Conservation (phyloP, 176 grass and related monocot genomes). For the Aegilops longissima region DNA sequence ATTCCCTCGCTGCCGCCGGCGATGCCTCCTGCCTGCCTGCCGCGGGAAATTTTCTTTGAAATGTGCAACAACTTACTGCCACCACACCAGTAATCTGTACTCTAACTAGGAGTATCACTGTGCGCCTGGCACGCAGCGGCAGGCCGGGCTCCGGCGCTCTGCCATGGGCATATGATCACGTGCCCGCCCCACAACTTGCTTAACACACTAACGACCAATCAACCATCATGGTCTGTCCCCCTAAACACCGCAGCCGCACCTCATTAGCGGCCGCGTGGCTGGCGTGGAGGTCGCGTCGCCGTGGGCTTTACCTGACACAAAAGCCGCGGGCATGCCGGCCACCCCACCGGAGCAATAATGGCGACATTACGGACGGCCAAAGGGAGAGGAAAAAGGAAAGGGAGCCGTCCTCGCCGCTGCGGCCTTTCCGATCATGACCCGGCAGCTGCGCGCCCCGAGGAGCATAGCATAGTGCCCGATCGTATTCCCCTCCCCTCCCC, state of each 20-base stretch:
- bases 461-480: not conserved
- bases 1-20: constrained; percentile 35
- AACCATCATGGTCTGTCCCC: constrained; percentile 25
- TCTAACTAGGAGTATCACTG: not conserved
- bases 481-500: not conserved
- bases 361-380: constrained; percentile 47
- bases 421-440: constrained; percentile 40
- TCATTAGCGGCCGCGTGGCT: constrained; percentile 26
- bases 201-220: not conserved
- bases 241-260: not conserved
- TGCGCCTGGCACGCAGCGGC: constrained; percentile 7
- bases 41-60: constrained; percentile 48
- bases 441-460: constrained; percentile 37
- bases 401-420: not conserved
- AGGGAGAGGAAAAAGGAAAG: not conserved
- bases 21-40: not conserved
- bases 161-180: constrained; percentile 19
- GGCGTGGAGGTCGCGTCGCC: constrained; percentile 27
- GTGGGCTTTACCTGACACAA: constrained; percentile 47
- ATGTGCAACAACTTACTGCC: not conserved
- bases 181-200: not conserved
- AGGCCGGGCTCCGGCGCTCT: not conserved
- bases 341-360: constrained; percentile 38
- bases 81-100: not conserved
- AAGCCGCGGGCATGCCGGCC: constrained; percentile 45